Evolutionary conservation across 225 moss, liverwort and hornwort species (phyloP), one percentile per base, ranked within the genome.

Genomic region (Ulota crispa): DNA sequence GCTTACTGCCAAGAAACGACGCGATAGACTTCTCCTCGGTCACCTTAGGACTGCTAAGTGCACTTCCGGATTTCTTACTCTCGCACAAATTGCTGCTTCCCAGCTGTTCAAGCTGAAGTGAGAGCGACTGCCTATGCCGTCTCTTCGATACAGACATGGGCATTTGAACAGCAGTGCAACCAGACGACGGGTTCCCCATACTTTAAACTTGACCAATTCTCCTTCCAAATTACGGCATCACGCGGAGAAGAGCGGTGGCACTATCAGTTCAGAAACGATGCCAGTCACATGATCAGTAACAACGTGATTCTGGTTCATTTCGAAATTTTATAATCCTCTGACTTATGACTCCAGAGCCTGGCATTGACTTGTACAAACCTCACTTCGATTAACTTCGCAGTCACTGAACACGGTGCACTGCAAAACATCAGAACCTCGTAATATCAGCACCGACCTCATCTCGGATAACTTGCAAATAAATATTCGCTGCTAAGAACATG

Each of bases 41-140:
- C 16, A 75, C 72, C 66, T 81, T 66, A 4, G 88, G 86, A 64
- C 86, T 86, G 75, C 45, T 81, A 54, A 83, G 62, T 32, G 80
- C 75, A 61, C 83, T 81, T 21, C 42, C 73, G 28, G 75, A 75
- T 50, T 68, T 75, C 68, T 64, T 86, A 70, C 72, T 86, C 80
- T 68, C 73, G 31, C 75, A 75, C 2, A 68, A 57, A 62, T 73
- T 54, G 77, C 74, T 61, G 61, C 36, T 73, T 72, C 79, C 84
- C 45, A 84, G 84, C 84, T 89, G 86, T 75, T 89, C 89, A 34
- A 89, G 86, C 81, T 84, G 84, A 61, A 89, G 86, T 6, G 89
- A 89, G 32, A 79, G 89, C 27, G 89, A 84, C 84, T 89, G 86
- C 34, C 79, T 75, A 45, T 89, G 86, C 47, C 82, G 84, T 50